A percentile compares a stretch with the other conserved stretches of the same genome.
Evolutionary conservation across 192 early-diverging fungal genomes (phyloP).

Genomic region (Pilobolus umbonatus): DNA sequence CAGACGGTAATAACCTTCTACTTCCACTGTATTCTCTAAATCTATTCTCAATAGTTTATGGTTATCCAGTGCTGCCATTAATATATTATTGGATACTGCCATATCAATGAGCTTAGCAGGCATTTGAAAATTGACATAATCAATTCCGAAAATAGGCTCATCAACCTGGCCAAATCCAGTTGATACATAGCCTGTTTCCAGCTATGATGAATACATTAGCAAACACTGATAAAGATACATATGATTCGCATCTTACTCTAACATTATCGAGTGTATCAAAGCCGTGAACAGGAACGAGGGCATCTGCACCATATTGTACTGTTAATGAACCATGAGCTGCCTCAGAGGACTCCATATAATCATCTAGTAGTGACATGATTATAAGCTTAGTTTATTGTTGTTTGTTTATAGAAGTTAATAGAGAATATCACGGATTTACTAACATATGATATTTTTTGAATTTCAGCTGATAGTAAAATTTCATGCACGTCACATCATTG

Average conservation of each 20-base stretch:
- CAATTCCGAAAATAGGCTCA: conserved; percentile 71
- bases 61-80: conserved; percentile 75
- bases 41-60: conserved; percentile 82
- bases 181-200: conserved; percentile 55
- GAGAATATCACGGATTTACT: too few species aligned
- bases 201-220: conserved; percentile 25
- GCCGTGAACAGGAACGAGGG: conserved; percentile 8
- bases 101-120: conserved; percentile 68
- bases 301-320: conserved; percentile 10
- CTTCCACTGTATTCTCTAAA: conserved; percentile 73
- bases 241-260: conserved; percentile 9
- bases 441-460: too few species aligned
- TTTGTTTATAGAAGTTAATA: too few species aligned
- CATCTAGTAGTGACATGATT: conserved; percentile 47
- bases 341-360: conserved; percentile 41
- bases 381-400: too few species aligned
- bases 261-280: conserved; percentile 26
- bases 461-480: too few species aligned
- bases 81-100: conserved; percentile 79
- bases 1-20: too few species aligned
- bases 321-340: conserved; percentile 17
- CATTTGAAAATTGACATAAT: conserved; percentile 86
- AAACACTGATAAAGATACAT: conserved; percentile 8
- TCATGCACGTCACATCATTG: too few species aligned
- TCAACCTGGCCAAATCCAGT: conserved; percentile 47